These are phyloP conservation scores for Hordeum marinum DNA, from an alignment of 176 grass and related monocot species.

Conservation along the genomic window DNA sequence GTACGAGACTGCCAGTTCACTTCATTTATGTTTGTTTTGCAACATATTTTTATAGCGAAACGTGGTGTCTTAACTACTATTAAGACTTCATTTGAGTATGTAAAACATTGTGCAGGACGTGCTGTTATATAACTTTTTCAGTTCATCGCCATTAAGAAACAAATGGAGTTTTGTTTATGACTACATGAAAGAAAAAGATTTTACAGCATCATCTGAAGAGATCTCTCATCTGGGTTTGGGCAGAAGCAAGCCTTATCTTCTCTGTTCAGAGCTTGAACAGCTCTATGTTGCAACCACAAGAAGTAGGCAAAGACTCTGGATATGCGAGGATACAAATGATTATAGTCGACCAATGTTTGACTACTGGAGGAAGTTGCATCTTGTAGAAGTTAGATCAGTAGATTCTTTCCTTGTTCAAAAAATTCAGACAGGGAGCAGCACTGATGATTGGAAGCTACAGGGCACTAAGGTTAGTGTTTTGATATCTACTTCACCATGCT, in stretches of 20 bases:
- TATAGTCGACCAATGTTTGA: constrained; percentile 62
- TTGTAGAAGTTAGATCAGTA: constrained; percentile 53
- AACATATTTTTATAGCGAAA: not conserved
- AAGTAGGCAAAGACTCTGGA: constrained; percentile 69
- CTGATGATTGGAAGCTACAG: constrained; percentile 53
- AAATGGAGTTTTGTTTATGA: constrained; percentile 72
- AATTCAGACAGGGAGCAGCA: constrained; percentile 53
- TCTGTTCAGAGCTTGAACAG: constrained; percentile 86
- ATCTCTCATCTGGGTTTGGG: constrained; percentile 43
- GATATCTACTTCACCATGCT: not conserved
- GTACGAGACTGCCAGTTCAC: constrained; percentile 15
- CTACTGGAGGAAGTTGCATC: constrained; percentile 72
- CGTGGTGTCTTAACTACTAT: not conserved
- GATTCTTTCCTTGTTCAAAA: constrained; percentile 43
- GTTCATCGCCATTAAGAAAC: constrained; percentile 54
- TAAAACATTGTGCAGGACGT: constrained; percentile 54
- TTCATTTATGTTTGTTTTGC: not conserved
- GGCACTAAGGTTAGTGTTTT: constrained; percentile 56
- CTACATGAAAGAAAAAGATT: constrained; percentile 44
- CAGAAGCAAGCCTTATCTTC: constrained; percentile 41
- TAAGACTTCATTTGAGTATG: not conserved
- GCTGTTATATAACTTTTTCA: constrained; percentile 76
- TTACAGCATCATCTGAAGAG: constrained; percentile 23
- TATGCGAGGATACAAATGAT: constrained; percentile 61
- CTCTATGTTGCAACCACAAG: constrained; percentile 74